Percentiles rank a stretch among this genome's conserved stretches.
Conservation (phyloP, 73 alveolate genomes). For the Paramecium sonneborni region DNA sequence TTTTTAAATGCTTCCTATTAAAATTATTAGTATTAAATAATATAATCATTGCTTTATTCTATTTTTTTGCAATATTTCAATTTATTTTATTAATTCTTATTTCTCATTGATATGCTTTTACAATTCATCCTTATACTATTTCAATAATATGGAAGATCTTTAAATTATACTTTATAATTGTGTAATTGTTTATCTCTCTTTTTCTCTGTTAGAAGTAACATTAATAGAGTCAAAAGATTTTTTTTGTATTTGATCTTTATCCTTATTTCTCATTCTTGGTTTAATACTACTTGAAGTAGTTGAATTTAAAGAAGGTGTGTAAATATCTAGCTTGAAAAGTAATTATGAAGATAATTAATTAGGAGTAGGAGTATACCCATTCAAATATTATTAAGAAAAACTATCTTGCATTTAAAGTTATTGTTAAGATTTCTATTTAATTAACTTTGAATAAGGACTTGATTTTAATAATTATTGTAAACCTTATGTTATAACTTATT, state of each 20-base stretch:
- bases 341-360: not conserved
- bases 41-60: not conserved
- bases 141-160: not conserved
- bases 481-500: not conserved
- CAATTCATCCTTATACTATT: not conserved
- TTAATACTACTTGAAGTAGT: conserved; percentile 33
- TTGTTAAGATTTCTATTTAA: not conserved
- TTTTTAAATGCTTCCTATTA: not conserved
- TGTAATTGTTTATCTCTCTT: conserved; percentile 28
- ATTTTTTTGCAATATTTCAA: not conserved
- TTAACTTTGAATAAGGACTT: conserved; percentile 31
- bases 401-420: not conserved
- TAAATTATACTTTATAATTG: not conserved
- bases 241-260: not conserved
- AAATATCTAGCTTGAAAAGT: not conserved
- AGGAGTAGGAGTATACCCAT: not conserved
- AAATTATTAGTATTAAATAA: not conserved
- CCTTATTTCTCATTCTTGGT: conserved; percentile 21
- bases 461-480: conserved; percentile 2
- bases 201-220: conserved; percentile 19
- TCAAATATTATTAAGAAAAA: conserved; percentile 23
- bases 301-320: conserved; percentile 14
- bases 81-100: not conserved
- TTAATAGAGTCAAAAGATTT: not conserved
- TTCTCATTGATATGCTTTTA: not conserved